phyloP scores from a whole-genome alignment of 306 rosid genomes.

The Amphicarpaea edgeworthii region DNA sequence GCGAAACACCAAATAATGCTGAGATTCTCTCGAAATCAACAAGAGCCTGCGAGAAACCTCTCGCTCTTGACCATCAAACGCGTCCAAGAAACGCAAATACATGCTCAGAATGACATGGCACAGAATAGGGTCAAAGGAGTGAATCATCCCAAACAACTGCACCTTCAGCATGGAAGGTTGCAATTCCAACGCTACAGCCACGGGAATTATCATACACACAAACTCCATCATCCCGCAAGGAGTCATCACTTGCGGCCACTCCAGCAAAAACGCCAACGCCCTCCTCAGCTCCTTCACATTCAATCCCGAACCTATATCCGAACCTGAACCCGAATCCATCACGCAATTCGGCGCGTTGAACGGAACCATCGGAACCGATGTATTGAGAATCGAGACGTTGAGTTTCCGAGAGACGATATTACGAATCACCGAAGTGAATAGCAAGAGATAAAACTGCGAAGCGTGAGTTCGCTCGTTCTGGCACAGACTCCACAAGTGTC shows the following conservation, averaged over 20 bases:
- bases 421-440: constrained; percentile 70
- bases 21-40: constrained; percentile 75
- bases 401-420: constrained; percentile 62
- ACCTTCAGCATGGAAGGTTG: constrained; percentile 93
- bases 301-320: constrained; percentile 42
- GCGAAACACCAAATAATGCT: constrained; percentile 77
- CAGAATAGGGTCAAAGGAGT: constrained; percentile 80
- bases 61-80: constrained; percentile 83
- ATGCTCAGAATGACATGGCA: constrained; percentile 85
- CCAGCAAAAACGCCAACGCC: constrained; percentile 85
- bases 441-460: constrained; percentile 75
- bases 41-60: constrained; percentile 71
- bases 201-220: constrained; percentile 69
- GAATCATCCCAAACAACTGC: constrained; percentile 87
- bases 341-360: constrained; percentile 67
- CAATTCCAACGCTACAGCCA: constrained; percentile 81
- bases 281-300: constrained; percentile 83
- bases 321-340: constrained; percentile 33
- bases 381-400: constrained; percentile 69
- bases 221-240: constrained; percentile 92
- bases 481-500: constrained; percentile 87
- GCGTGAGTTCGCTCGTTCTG: constrained; percentile 95
- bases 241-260: constrained; percentile 87
- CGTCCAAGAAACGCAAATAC: constrained; percentile 73
- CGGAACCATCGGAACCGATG: constrained; percentile 71